Base-by-base conservation (phyloP, 768 basidiomycete species). In the Crucibulum laeve region DNA sequence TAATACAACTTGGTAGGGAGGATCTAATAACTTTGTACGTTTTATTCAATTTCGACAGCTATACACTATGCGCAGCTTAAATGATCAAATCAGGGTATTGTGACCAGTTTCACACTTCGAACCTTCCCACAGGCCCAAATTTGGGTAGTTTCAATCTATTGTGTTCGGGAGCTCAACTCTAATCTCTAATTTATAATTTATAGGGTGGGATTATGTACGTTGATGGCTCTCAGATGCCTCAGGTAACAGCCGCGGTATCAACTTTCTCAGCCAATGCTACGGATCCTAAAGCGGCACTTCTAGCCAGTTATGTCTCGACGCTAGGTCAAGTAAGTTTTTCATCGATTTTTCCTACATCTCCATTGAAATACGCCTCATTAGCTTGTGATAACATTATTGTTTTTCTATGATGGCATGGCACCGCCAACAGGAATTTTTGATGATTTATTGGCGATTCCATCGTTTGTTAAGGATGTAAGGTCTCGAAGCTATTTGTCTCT, bases 341-440 rank as follows among this genome's bases (percentile, higher is more conserved):
- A 14, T 19, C 7, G 6, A 10, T 4, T 17, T 37, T 2, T 7
- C 15, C 11, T 8, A 7, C 18, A 10, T 17, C 18, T 17, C 7
- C 21, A 19, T 2, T 19, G n/a, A 17, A 19, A 23, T 25, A 10
- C 38, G 8, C 8, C 7, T 18, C 18, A 6, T 19, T 17, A 51
- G 56, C 48, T 42, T 35, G 42, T 38, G 8, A 53, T 68, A 3
- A 54, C 54, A 2, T 53, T 61, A 5, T 41, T 77, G 3, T 40
- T 84, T 17, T 85, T 84, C 58, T 84, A 85, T 50, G 76, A 84
- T 51, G 74, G 50, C 0, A 80, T 80, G 11, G 64, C 56, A 0
- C 69, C 69, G 0, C 78, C 77, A 0, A 44, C 48, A 0, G 77
- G 74, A 1, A 68, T 77, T 21, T 80, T 79, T 47, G 76, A 80